Evolutionary conservation across 306 rosid species (phyloP).

Genomic region (Medicago arabica): DNA sequence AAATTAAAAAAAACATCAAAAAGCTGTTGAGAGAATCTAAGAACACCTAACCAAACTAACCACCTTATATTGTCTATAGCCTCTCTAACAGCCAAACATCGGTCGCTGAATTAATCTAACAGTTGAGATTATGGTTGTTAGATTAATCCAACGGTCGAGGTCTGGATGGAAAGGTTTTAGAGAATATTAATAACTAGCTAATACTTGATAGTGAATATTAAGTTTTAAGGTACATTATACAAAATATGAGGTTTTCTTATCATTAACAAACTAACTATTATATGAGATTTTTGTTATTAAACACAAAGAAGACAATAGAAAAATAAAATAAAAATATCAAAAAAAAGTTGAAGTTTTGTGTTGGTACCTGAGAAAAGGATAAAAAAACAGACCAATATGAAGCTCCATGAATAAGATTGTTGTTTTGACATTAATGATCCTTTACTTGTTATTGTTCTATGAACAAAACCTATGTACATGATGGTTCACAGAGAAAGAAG

Average conservation of each 20-base stretch:
- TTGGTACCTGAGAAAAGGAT: constrained; percentile 61
- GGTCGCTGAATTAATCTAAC: not conserved
- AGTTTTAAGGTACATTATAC: not conserved
- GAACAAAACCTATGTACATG: constrained; percentile 33
- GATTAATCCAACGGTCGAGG: not conserved
- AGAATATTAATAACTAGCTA: not conserved
- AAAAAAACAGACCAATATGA: constrained; percentile 50
- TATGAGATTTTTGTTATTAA: not conserved
- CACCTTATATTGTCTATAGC: no score
- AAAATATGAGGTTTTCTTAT: not conserved
- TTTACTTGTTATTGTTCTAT: constrained; percentile 24
- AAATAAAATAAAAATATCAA: not conserved
- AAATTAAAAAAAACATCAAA: not conserved
- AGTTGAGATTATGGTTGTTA: not conserved
- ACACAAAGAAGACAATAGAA: not conserved
- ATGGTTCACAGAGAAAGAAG: constrained; percentile 4
- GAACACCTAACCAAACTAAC: constrained; percentile 3
- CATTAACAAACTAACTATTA: not conserved
- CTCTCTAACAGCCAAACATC: not conserved
- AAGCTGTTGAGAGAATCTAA: constrained; percentile 37
- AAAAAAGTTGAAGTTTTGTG: not conserved
- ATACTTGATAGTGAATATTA: not conserved
- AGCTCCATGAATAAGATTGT: constrained; percentile 51
- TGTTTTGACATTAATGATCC: constrained; percentile 55
- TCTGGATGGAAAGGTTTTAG: not conserved